Evolutionary conservation across 331 rosid species (phyloP), one percentile per base, ranked within the genome.

Genomic region (Spiraea crenata): DNA sequence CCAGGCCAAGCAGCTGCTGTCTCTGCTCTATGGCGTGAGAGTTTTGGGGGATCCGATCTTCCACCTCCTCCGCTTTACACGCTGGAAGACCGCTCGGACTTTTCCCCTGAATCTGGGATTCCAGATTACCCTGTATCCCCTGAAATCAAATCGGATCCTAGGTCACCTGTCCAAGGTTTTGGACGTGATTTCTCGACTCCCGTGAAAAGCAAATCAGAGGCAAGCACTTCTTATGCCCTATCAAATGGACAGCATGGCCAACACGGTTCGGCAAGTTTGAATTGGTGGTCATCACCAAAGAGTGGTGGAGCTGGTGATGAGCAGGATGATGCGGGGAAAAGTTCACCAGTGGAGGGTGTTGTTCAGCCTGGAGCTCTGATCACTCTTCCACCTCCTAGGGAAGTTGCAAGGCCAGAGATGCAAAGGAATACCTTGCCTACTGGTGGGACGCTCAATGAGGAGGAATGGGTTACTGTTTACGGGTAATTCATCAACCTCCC

Each of bases 61-160:
- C 99, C 97, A 9, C 97, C 99, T 0, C 99, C 99, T 62, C 99
- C 99, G 15, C 77, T 89, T 69, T 91, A 62, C 82, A 95, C 99
- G 37, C 78, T 95, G 83, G 99, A 95, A 66, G 99, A 95, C 81
- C 87, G 89, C 45, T 91, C 90, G 5, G 97, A 95, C 54, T 86
- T 89, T 61, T 89, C 99, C 77, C 97, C 97, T 31, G 99, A 95
- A 67, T 87, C 89, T 35, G 99, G 97, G 65, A 83, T 95, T 65
- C 89, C 74, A 0, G 99, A 87, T 80, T 91, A 85, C 71, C 96
- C 96, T 47, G 20, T 91, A 65, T 91, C 97, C 37, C 97, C 97
- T 0, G 96, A 91, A 82, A 46, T 77, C 73, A 95, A 83, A 81
- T 84, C 92, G 8, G 95, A 91, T 64, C 83, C 84, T 13, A 86